Percentiles rank a stretch among this genome's conserved stretches.
Evolutionary conservation across 2,329 filamentous ascomycete species (phyloP).

Genomic region (Cladosporium sp.): DNA sequence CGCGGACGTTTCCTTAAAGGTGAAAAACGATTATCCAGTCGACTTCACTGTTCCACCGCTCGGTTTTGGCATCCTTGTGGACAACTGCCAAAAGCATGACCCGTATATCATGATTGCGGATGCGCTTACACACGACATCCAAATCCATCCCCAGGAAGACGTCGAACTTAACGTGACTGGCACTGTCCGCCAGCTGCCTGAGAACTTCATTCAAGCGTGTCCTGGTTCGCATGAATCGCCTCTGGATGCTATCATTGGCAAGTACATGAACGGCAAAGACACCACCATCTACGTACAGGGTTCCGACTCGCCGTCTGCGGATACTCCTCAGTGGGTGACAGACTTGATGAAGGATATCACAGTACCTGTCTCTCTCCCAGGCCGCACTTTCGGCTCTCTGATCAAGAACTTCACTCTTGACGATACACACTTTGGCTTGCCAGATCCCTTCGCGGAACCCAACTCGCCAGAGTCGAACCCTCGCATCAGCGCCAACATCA

Average conservation of each 20-base stretch:
- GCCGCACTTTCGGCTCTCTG: constrained; percentile 72
- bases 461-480: constrained; percentile 68
- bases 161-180: constrained; percentile 67
- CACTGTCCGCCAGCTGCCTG: constrained; percentile 67
- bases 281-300: constrained; percentile 81
- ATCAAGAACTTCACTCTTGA: constrained; percentile 84
- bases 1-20: constrained; percentile 68
- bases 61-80: constrained; percentile 77
- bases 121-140: constrained; percentile 62
- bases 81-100: constrained; percentile 69
- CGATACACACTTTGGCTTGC: constrained; percentile 80
- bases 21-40: constrained; percentile 74
- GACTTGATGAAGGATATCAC: constrained; percentile 77
- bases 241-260: constrained; percentile 72
- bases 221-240: constrained; percentile 75
- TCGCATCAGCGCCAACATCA: constrained; percentile 74
- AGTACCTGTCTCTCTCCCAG: constrained; percentile 78
- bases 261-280: constrained; percentile 74
- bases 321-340: constrained; percentile 76
- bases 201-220: constrained; percentile 66
- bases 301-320: constrained; percentile 58
- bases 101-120: constrained; percentile 74
- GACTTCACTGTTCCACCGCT: constrained; percentile 72
- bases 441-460: constrained; percentile 73
- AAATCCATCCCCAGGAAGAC: constrained; percentile 62